phyloP scores from a whole-genome alignment of 169 alveolate genomes.

The Besnoitia besnoiti region DNA sequence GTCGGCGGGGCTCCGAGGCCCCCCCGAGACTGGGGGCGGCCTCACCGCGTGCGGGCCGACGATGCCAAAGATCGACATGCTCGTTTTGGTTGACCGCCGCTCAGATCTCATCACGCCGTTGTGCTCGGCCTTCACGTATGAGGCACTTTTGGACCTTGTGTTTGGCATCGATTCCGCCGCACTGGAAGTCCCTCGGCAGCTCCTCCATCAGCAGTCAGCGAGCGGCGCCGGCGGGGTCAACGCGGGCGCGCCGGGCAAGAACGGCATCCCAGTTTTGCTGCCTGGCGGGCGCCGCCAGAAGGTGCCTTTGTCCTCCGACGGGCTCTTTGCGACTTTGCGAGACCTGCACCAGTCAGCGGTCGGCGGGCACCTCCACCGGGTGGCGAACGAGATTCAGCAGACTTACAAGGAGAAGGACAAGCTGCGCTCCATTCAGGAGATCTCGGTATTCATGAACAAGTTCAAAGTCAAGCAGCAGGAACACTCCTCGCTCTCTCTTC shows the following conservation, averaged over 20 bases:
- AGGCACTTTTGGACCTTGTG: conserved; percentile 79
- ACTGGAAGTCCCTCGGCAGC: conserved; percentile 77
- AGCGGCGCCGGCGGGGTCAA: conserved; percentile 27
- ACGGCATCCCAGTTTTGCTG: conserved; percentile 8
- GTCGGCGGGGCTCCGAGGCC: not conserved
- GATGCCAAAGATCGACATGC: conserved; percentile 47
- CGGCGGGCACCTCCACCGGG: conserved; percentile 84
- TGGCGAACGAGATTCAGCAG: conserved; percentile 86
- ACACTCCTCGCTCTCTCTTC: conserved; percentile 86
- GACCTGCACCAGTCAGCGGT: conserved; percentile 82
- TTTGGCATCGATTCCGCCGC: conserved; percentile 77
- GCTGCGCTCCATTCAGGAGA: conserved; percentile 83
- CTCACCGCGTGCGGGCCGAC: not conserved
- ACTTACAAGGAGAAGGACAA: conserved; percentile 84
- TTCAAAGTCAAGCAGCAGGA: conserved; percentile 87
- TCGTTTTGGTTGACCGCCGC: conserved; percentile 79
- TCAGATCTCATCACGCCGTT: conserved; percentile 82
- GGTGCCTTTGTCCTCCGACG: conserved; percentile 72
- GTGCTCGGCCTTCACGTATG: conserved; percentile 83
- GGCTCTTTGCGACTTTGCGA: conserved; percentile 78
- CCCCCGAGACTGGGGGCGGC: not conserved
- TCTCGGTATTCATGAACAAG: conserved; percentile 84
- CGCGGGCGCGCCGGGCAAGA: not conserved
- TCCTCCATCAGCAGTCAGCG: conserved; percentile 57
- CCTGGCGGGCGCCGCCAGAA: conserved; percentile 30